These are phyloP conservation scores for Rhizomucor miehei DNA, from an alignment of 371 early-diverging fungal genomes.

Conservation along the genomic window DNA sequence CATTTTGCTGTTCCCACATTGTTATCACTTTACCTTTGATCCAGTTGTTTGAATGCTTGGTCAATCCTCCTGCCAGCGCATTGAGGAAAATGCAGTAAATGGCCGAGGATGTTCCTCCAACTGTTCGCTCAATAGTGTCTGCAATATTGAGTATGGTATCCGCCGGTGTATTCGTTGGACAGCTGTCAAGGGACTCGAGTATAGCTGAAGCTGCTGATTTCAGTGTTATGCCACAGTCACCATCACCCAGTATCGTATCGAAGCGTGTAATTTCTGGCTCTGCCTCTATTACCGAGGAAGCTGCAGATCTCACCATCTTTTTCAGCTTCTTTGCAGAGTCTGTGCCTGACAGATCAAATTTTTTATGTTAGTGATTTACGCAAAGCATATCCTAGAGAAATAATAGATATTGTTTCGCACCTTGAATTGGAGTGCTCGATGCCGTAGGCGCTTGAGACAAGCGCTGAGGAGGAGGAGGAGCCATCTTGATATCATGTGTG, in stretches of 20 bases:
- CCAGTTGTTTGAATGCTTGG: slow-evolving; percentile 13
- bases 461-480: not conserved
- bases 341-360: not conserved
- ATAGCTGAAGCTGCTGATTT: slow-evolving; percentile 60
- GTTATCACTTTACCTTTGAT: slow-evolving; percentile 10
- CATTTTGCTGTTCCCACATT: not conserved
- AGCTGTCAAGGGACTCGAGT: slow-evolving; percentile 16
- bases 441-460: not conserved
- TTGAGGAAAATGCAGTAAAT: slow-evolving; percentile 77
- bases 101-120: slow-evolving; percentile 80
- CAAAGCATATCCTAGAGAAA: not conserved
- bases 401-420: not conserved
- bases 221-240: slow-evolving; percentile 80
- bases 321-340: slow-evolving; percentile 1
- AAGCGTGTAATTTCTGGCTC: slow-evolving; percentile 70
- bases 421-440: not conserved
- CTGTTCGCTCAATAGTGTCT: slow-evolving; percentile 63
- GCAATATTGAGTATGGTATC: slow-evolving; percentile 45
- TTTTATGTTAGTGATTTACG: no score
- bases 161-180: slow-evolving; percentile 20
- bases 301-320: slow-evolving; percentile 46
- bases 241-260: slow-evolving; percentile 78
- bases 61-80: slow-evolving; percentile 55
- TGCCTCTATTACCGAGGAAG: slow-evolving; percentile 53
- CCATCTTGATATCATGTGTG: not conserved